Conservation (phyloP, 2,329 filamentous ascomycete species). For the Cytospora piceae region DNA sequence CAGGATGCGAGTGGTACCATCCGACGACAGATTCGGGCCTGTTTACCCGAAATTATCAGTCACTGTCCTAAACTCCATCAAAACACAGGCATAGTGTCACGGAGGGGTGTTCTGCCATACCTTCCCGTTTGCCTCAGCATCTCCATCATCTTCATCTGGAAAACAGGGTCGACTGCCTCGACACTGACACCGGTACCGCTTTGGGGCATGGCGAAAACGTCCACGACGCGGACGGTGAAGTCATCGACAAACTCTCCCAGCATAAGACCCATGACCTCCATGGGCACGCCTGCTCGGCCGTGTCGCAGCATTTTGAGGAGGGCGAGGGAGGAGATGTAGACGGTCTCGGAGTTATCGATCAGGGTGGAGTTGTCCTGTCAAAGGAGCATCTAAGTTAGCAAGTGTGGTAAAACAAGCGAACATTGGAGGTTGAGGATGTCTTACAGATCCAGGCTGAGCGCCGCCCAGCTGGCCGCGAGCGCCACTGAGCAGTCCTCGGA, state of each 20-base stretch:
- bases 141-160: conserved; percentile 99
- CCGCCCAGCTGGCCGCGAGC: conserved; percentile 70
- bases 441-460: conserved; percentile 63
- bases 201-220: conserved; percentile 99
- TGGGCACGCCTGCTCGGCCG: conserved; percentile 94
- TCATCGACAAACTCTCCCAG: conserved; percentile 98
- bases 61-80: neutral
- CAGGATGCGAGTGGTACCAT: conserved; percentile 99
- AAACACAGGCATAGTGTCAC: neutral
- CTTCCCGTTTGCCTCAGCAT: conserved; percentile 97
- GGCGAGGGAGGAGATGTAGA: conserved; percentile 97
- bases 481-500: conserved; percentile 82
- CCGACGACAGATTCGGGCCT: conserved; percentile 97
- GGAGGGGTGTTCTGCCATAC: conserved; percentile 51
- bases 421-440: conserved; percentile 36
- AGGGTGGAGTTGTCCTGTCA: conserved; percentile 82
- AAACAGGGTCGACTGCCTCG: conserved; percentile 96
- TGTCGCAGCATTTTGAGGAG: conserved; percentile 98
- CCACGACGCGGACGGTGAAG: conserved; percentile 96
- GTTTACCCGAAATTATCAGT: conserved; percentile 16
- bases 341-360: conserved; percentile 98
- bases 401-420: neutral
- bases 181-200: conserved; percentile 98
- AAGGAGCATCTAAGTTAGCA: conserved; percentile 29
- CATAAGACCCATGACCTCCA: conserved; percentile 99